Percentiles rank a stretch among this genome's conserved stretches.
These are phyloP conservation scores for Pelargonium australe DNA, from an alignment of 441 rosid genomes.

Conservation along the genomic window DNA sequence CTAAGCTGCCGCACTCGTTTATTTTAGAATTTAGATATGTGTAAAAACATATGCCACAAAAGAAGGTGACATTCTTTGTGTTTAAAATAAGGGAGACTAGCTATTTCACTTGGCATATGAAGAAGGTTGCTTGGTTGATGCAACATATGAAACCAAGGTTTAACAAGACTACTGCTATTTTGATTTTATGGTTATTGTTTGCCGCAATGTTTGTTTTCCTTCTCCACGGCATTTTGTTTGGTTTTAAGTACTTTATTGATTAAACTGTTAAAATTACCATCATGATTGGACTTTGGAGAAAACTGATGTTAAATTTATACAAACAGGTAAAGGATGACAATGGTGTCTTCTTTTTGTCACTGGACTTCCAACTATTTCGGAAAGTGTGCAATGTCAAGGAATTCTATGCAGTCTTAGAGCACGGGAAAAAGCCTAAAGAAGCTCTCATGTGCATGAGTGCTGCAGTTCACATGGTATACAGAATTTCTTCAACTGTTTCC, in stretches of 20 bases:
- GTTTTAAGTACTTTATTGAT: not conserved
- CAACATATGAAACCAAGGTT: no score
- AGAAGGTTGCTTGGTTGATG: no score
- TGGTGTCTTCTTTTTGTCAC: conserved; percentile 44
- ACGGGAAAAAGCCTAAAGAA: conserved; percentile 52
- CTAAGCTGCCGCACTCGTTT: no score
- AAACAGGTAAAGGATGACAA: conserved; percentile 64
- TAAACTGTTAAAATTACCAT: not conserved
- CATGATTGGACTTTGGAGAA: not conserved
- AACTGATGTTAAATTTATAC: not conserved
- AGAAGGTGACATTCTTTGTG: no score
- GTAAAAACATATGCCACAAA: no score
- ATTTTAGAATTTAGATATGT: no score
- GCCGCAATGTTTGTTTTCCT: no score
- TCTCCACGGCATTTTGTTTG: not conserved
- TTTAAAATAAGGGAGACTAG: no score
- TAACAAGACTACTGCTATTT: no score
- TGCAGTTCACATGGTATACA: conserved; percentile 76
- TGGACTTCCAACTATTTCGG: conserved; percentile 71
- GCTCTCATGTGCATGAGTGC: conserved; percentile 76
- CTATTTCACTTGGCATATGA: no score
- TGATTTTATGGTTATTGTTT: no score
- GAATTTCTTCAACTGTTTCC: not conserved
- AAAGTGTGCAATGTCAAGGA: conserved; percentile 46
- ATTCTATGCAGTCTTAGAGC: conserved; percentile 50